Percentiles rank a stretch among this genome's conserved stretches.
These are phyloP conservation scores for Starmerella apicola DNA, from an alignment of 805 yeast genomes.

Conservation along the genomic window DNA sequence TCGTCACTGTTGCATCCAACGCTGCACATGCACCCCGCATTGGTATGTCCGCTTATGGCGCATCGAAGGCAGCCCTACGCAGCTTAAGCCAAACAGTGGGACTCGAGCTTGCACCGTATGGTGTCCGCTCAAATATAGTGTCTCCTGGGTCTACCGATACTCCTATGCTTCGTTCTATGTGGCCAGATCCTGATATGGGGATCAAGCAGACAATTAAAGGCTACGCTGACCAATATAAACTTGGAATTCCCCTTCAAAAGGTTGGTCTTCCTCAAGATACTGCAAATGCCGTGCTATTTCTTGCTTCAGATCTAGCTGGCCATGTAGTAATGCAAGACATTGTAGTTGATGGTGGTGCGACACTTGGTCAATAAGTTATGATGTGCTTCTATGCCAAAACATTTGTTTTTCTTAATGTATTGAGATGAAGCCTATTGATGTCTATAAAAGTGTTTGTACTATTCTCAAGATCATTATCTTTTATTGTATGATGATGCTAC, in stretches of 20 bases:
- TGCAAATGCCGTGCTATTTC: conserved; percentile 7
- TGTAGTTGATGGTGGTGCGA: conserved; percentile 17
- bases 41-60: conserved; percentile 17
- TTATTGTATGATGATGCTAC: too few species aligned
- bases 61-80: conserved; percentile 12
- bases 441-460: too few species aligned
- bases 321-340: conserved; percentile 13
- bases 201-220: conserved; percentile 5
- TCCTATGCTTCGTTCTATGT: conserved; percentile 13
- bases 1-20: conserved; percentile 12
- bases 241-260: conserved; percentile 14
- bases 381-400: too few species aligned
- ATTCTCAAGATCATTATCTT: too few species aligned
- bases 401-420: too few species aligned
- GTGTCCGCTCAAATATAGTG: conserved; percentile 14
- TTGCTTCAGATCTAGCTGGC: conserved; percentile 16
- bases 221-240: conserved; percentile 13
- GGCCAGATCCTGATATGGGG: conserved; percentile 3
- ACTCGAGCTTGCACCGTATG: conserved; percentile 11
- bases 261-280: conserved; percentile 9
- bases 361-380: conserved; percentile 9
- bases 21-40: conserved; percentile 15
- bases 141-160: conserved; percentile 16
- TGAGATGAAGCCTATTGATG: not conserved
- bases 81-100: conserved; percentile 12